Conservation (phyloP, 1,139 yeast genomes). For the Kluyveromyces sp. region DNA sequence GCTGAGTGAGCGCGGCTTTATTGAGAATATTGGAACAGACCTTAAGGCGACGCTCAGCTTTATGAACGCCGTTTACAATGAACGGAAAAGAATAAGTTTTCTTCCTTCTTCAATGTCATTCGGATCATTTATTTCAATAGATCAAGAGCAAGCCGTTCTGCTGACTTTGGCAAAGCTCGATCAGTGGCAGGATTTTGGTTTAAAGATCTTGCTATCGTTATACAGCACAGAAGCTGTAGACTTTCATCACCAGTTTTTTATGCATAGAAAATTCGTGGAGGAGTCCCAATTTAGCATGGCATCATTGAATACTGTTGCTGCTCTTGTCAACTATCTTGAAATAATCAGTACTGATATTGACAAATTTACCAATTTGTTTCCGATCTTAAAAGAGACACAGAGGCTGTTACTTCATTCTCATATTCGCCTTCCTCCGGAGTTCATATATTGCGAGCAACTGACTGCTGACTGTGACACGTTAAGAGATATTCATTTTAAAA, state of each 20-base stretch:
- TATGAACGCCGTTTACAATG: not conserved
- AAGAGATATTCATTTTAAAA: slow-evolving; percentile 37
- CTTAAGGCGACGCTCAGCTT: not conserved
- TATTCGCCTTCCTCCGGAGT: slow-evolving; percentile 44
- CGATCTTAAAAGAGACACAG: slow-evolving; percentile 17
- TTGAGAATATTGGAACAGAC: slow-evolving; percentile 1
- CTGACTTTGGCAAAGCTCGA: slow-evolving; percentile 11
- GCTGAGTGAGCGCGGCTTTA: slow-evolving; percentile 1
- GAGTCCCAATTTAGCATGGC: slow-evolving; percentile 2
- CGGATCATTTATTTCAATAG: not conserved
- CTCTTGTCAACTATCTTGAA: slow-evolving; percentile 6
- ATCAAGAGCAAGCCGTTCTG: slow-evolving; percentile 7
- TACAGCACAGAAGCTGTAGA: slow-evolving; percentile 8
- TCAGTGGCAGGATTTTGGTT: slow-evolving; percentile 14
- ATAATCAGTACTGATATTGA: slow-evolving; percentile 1
- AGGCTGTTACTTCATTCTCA: slow-evolving; percentile 33
- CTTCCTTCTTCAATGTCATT: not conserved
- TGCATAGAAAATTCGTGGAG: slow-evolving; percentile 6
- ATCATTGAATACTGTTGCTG: slow-evolving; percentile 2
- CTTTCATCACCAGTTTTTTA: slow-evolving; percentile 7
- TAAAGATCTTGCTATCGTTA: slow-evolving; percentile 9
- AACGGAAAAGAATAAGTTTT: slow-evolving; percentile 1
- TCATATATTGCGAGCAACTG: slow-evolving; percentile 62
- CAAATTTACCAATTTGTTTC: not conserved
- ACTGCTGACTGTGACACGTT: slow-evolving; percentile 46